Base-by-base conservation (phyloP, 371 early-diverging fungal species). In the Gilbertella persicaria region DNA sequence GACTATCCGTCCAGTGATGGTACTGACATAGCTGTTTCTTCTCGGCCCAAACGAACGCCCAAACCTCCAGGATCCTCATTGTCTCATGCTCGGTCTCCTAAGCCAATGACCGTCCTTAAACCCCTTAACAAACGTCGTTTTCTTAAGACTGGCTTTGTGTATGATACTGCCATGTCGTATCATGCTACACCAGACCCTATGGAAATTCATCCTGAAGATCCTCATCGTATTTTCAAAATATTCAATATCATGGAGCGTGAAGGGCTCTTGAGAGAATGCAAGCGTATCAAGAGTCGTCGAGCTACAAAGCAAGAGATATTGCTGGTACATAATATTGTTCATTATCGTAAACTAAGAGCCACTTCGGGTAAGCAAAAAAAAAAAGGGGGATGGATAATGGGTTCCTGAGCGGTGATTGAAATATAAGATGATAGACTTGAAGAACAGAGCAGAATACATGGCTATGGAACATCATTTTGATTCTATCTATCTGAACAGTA, bases 121-220 rank as follows among this genome's bases (percentile, higher is more conserved):
- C 24, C 13, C 26, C 50, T 36, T 4, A 20, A 30, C 8, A 43
- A 42, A 8, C 38, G 62, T 29, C 58, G 69, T 28, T 47, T 39
- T n/a, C 48, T 67, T 4, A 60, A 53, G 36, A 80, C 84, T 19
- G 84, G 84, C 20, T 80, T 77, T 52, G 84, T 85, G 0, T 89
- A 84, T 56, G 89, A 88, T 58, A 76, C 82, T 5, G 64, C 78
- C 43, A 85, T 89, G 86, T 80, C 75, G 42, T 82, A 80, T 46
- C 84, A 87, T 53, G 59, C 55, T 14, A 65, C 58, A 33, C 73
- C 71, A 26, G 78, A 82, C 36, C 67, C 68, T 1, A 73, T 78
- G 47, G 80, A 80, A 25, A 71, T 78, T 6, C 89, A 89, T 47
- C 90, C 90, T 0, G 92, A 92, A 49, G 85, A 86, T 49, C 91